Evolutionary conservation across 228 moss, liverwort and hornwort species (phyloP).

Genomic region (Sphagnum magellanicum): DNA sequence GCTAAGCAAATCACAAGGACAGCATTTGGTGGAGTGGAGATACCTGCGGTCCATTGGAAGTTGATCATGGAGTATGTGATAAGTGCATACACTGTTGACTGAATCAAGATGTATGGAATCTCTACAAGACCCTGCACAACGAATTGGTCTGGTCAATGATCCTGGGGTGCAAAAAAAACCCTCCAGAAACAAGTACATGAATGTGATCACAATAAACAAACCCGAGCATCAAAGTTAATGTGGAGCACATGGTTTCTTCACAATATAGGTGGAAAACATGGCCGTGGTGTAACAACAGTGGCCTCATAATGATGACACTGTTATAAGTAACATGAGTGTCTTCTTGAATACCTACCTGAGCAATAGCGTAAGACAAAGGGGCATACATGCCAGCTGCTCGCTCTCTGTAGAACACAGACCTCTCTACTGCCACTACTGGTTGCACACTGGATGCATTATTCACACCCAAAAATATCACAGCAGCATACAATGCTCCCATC

Average conservation of each 20-base stretch:
- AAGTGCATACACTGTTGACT: constrained; percentile 56
- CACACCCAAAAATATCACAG: constrained; percentile 50
- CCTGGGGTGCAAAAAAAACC: too few relatives aligned
- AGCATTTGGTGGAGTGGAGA: too few relatives aligned
- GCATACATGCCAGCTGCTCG: constrained; percentile 62
- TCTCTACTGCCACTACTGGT: constrained; percentile 47
- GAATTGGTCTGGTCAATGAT: constrained; percentile 16
- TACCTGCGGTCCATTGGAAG: constrained; percentile 69
- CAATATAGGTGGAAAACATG: too few relatives aligned
- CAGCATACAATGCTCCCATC: constrained; percentile 64
- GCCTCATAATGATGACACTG: too few relatives aligned
- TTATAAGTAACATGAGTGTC: too few relatives aligned
- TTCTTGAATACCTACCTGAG: constrained; percentile 14
- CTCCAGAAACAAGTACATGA: neutral
- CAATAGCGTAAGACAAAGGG: constrained; percentile 52
- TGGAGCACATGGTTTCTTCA: too few relatives aligned
- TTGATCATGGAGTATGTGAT: constrained; percentile 94
- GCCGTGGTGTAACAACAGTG: too few relatives aligned
- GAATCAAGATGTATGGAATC: constrained; percentile 64
- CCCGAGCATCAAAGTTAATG: too few relatives aligned
- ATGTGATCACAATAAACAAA: too few relatives aligned
- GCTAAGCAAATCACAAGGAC: too few relatives aligned
- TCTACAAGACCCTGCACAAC: constrained; percentile 69
- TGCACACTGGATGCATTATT: constrained; percentile 67
- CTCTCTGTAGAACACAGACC: constrained; percentile 45